Conservation (phyloP, 2,329 filamentous ascomycete species). For the Nemania serpens region DNA sequence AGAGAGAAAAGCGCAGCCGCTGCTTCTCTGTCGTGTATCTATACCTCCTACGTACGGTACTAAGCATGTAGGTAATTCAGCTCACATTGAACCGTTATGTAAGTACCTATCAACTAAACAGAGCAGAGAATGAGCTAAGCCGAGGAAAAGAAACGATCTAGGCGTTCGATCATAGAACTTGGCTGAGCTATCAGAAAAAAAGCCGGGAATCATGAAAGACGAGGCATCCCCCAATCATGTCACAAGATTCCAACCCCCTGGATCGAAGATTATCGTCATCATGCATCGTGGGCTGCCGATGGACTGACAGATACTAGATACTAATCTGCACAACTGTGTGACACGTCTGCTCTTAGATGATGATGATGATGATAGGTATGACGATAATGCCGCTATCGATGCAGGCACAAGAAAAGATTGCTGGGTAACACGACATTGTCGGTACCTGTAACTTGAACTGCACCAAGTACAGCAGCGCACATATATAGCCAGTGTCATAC, state of each 20-base stretch:
- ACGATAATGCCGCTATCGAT: conserved; percentile 5
- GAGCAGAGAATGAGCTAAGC: neutral
- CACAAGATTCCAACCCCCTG: neutral
- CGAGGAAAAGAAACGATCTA: conserved; percentile 1
- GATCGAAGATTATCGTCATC: neutral
- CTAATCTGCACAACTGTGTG: neutral
- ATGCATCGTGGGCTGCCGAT: neutral
- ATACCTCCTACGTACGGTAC: too few species aligned
- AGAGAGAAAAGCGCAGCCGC: too few species aligned
- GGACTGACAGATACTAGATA: neutral
- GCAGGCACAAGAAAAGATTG: neutral
- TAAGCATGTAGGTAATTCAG: neutral
- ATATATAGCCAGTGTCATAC: conserved; percentile 1
- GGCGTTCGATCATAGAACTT: neutral
- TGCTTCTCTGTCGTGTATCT: too few species aligned
- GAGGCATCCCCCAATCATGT: neutral
- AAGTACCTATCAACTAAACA: conserved; percentile 1
- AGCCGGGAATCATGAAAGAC: neutral
- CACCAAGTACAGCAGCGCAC: neutral
- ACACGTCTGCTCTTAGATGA: neutral
- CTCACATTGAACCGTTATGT: neutral
- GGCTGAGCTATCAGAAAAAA: neutral
- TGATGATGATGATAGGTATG: neutral
- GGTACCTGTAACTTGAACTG: conserved; percentile 5
- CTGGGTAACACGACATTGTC: conserved; percentile 10